Evolutionary conservation across 306 rosid species (phyloP).

Genomic region (Echinosophora koreensis): DNA sequence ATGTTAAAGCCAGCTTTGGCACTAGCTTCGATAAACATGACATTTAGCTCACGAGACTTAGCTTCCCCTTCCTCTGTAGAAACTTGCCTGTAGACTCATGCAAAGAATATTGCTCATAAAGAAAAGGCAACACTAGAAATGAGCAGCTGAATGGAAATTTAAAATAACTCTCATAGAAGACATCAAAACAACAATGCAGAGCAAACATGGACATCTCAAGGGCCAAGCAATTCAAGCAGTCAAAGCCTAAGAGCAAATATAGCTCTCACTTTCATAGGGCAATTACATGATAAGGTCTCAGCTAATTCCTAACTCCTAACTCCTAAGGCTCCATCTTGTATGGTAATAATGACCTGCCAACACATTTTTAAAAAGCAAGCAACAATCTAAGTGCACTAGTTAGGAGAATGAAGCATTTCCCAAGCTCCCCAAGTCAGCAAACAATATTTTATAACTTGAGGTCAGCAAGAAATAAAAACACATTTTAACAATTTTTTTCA

Average conservation of each 20-base stretch:
- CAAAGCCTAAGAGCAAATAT: slow-evolving; percentile 3
- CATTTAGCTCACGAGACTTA: slow-evolving; percentile 55
- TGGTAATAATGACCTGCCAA: background rate
- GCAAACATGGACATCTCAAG: slow-evolving; percentile 3
- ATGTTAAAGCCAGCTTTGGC: slow-evolving; percentile 58
- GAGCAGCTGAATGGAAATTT: background rate
- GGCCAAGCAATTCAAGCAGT: slow-evolving; percentile 19
- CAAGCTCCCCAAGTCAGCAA: background rate
- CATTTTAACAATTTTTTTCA: background rate
- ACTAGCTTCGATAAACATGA: slow-evolving; percentile 59
- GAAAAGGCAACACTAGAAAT: slow-evolving; percentile 22
- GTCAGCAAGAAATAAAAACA: background rate
- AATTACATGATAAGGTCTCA: slow-evolving; percentile 5
- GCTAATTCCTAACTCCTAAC: slow-evolving; percentile 15
- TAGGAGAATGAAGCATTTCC: slow-evolving; percentile 22
- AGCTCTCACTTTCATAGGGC: slow-evolving; percentile 8
- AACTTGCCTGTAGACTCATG: slow-evolving; percentile 53
- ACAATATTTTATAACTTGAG: slow-evolving; percentile 8
- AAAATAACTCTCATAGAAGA: background rate
- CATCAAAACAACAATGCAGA: slow-evolving; percentile 25
- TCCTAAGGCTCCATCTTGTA: background rate
- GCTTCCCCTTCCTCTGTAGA: slow-evolving; percentile 64
- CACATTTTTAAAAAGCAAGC: background rate
- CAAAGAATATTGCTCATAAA: slow-evolving; percentile 25
- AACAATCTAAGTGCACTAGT: slow-evolving; percentile 6